Evolutionary conservation across 2,329 filamentous ascomycete genomes (phyloP).

Genomic region (Pseudogymnoascus sp.): DNA sequence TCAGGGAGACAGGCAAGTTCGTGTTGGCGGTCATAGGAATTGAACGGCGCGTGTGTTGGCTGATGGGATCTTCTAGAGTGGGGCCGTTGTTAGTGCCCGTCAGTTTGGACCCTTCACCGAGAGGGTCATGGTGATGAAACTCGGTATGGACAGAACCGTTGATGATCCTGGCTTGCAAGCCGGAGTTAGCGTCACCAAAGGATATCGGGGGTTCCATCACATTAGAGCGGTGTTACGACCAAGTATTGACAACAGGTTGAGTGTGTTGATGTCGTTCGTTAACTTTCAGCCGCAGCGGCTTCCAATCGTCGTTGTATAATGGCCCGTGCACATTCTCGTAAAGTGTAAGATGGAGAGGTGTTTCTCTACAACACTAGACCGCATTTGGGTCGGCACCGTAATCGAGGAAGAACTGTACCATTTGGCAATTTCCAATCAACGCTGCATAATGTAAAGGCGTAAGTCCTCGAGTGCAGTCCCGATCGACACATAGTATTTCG

Average conservation of each 20-base stretch:
- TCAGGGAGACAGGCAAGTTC: conserved; percentile 21
- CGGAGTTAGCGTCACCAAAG: conserved; percentile 18
- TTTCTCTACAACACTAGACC: too few relatives aligned
- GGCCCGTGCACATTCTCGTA: too few relatives aligned
- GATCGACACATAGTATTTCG: too few relatives aligned
- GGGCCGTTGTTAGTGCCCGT: conserved; percentile 18
- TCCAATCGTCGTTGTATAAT: too few relatives aligned
- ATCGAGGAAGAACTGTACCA: too few relatives aligned
- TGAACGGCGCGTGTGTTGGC: conserved; percentile 21
- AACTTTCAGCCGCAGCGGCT: too few relatives aligned
- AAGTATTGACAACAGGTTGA: conserved; percentile 15
- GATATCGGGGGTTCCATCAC: conserved; percentile 17
- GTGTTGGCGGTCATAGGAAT: conserved; percentile 20
- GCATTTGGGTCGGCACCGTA: too few relatives aligned
- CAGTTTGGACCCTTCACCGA: conserved; percentile 18
- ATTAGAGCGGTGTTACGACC: conserved; percentile 15
- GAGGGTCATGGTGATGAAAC: conserved; percentile 20
- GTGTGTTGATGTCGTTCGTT: conserved; percentile 16
- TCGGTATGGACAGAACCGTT: conserved; percentile 19
- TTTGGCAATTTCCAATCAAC: too few relatives aligned
- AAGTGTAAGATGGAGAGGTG: too few relatives aligned
- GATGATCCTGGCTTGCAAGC: conserved; percentile 19
- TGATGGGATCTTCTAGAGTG: too few relatives aligned
- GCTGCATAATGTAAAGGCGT: too few relatives aligned
- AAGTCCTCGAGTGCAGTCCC: too few relatives aligned